phyloP scores from a whole-genome alignment of 2,329 filamentous ascomycete genomes.

The Claviceps arundinis region DNA sequence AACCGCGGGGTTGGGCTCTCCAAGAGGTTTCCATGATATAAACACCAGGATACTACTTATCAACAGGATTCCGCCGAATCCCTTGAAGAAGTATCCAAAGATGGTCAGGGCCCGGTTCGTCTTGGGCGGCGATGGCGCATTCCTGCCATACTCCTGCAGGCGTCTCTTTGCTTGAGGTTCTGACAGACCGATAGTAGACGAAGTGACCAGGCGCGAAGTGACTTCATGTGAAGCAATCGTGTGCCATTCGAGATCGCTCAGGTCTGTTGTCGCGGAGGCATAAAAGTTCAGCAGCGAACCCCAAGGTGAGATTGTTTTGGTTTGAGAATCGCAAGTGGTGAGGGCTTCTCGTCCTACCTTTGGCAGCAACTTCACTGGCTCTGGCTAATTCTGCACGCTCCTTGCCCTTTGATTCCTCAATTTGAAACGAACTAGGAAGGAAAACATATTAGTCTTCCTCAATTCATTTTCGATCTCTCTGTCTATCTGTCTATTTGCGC shows the following conservation, averaged over 20 bases:
- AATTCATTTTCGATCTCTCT: background rate
- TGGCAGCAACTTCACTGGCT: slow-evolving; percentile 31
- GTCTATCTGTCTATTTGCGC: background rate
- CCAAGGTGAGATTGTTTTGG: background rate
- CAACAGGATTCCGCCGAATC: slow-evolving; percentile 61
- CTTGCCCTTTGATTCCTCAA: slow-evolving; percentile 39
- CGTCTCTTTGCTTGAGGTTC: slow-evolving; percentile 40
- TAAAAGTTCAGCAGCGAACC: background rate
- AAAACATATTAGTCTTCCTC: background rate
- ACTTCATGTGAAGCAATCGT: slow-evolving; percentile 43
- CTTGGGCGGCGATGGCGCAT: slow-evolving; percentile 52
- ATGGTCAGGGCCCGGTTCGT: slow-evolving; percentile 45
- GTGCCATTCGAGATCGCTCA: slow-evolving; percentile 56
- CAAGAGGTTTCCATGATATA: slow-evolving; percentile 63
- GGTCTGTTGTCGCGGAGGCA: slow-evolving; percentile 25
- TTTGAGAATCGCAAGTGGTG: background rate
- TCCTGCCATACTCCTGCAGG: slow-evolving; percentile 48
- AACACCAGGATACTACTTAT: slow-evolving; percentile 60
- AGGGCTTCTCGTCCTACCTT: slow-evolving; percentile 19
- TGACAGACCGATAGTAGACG: slow-evolving; percentile 45
- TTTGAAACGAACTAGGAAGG: slow-evolving; percentile 32
- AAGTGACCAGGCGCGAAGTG: slow-evolving; percentile 44
- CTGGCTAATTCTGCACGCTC: slow-evolving; percentile 23
- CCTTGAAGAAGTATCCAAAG: slow-evolving; percentile 61
- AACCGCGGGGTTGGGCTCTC: slow-evolving; percentile 47